Base-by-base conservation (phyloP, 129 eudicot genomes). In the Flaveria ramosissima region DNA sequence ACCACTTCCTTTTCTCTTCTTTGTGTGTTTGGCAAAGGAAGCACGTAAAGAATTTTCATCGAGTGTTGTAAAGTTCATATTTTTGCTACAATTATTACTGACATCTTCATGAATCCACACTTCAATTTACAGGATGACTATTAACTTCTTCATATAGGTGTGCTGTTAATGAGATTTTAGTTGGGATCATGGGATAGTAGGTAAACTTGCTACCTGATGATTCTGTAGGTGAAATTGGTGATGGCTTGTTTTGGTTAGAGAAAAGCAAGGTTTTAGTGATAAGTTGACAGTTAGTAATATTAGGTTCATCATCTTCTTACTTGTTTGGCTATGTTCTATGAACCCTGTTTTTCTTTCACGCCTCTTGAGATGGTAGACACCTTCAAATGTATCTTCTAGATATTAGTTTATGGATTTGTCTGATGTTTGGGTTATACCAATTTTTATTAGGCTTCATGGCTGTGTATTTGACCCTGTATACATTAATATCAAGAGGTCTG, bases 171-270 rank as follows among this genome's bases (percentile, higher is more conserved):
- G 20, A 42, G 73, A 68, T 41, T 4, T 68, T 17, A 39, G 16
- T 66, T 66, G 41, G 50, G 71, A 41, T 42, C 56, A 68, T 43
- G 43, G 56, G 53, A 68, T 41, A 66, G 71, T n/a, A 66, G 71
- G 71, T 48, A 41, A 41, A 66, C 26, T 39, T 36, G n/a, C 9
- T n/a, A 7, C 26, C 47, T 66, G 50, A 66, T 66, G 48, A 16
- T 9, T 66, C 17, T 41, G 50, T 41, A 9, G 26, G 71, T 39
- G 71, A 66, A 66, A 41, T n/a, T 41, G 27, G 15, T 19, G 71
- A 66, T 66, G 50, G 27, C 71, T 66, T 66, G 51, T 41, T 66
- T 66, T 66, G 48, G 71, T 65, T 65, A 36, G 2, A 41, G 50
- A 39, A 16, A 64, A 27, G 69, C 71, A 65, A 36, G 71, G 41